These are phyloP conservation scores for Turnera subulata DNA, from an alignment of 345 rosid genomes.

Conservation along the genomic window DNA sequence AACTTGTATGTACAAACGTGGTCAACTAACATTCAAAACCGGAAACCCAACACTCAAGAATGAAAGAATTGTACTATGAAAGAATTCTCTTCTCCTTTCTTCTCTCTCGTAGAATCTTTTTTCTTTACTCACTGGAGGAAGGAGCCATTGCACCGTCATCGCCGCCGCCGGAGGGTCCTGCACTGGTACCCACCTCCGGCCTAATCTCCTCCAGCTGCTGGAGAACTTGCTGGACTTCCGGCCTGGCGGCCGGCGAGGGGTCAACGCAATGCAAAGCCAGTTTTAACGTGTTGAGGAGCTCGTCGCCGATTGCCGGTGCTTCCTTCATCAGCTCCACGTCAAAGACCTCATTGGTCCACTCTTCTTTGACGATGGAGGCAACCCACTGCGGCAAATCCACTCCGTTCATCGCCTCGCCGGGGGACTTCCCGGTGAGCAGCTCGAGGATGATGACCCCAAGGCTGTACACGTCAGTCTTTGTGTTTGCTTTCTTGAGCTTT, in stretches of 20 bases:
- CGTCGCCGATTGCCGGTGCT: constrained; percentile 53
- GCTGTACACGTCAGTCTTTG: constrained; percentile 85
- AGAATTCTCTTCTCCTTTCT: constrained; percentile 27
- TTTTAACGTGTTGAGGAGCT: constrained; percentile 74
- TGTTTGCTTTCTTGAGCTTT: constrained; percentile 70
- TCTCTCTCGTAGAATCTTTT: too few species aligned
- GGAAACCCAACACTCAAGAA: too few species aligned
- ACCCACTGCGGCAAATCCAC: constrained; percentile 96
- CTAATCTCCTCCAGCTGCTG: constrained; percentile 67
- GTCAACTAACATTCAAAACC: constrained; percentile 1
- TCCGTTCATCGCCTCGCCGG: constrained; percentile 72
- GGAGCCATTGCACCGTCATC: constrained; percentile 14
- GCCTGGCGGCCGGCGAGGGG: constrained; percentile 72
- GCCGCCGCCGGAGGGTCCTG: constrained; percentile 8
- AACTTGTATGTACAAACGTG: constrained; percentile 39
- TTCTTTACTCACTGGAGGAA: constrained; percentile 6
- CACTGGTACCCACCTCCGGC: constrained; percentile 17
- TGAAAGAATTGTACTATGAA: constrained; percentile 45
- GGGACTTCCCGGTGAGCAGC: constrained; percentile 87
- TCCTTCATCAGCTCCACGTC: constrained; percentile 83
- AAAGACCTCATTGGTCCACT: constrained; percentile 93
- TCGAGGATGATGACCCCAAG: constrained; percentile 77
- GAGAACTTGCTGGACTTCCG: constrained; percentile 64
- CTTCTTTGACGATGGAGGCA: constrained; percentile 89
- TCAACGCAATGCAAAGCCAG: constrained; percentile 87